A percentile compares a stretch with the other conserved stretches of the same genome.
Conservation (phyloP, 1,284 basidiomycete species). For the Puccinia horiana region DNA sequence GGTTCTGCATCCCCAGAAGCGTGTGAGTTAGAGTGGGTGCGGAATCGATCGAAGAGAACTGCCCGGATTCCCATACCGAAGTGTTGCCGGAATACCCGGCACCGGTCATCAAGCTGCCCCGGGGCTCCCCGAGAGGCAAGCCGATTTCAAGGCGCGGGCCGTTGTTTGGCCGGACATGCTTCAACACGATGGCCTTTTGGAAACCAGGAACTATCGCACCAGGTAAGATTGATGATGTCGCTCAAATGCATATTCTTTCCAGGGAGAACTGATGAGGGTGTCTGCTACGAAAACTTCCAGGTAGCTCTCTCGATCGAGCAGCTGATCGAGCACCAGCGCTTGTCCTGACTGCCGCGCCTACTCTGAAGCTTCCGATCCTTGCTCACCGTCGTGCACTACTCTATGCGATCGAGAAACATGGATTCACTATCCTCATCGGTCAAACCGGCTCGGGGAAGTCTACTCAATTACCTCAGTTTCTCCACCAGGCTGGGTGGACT, state of each 20-base stretch:
- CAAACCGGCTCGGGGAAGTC: slow-evolving; percentile 98
- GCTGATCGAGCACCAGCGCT: slow-evolving; percentile 73
- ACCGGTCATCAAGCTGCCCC: too few relatives aligned
- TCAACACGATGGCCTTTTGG: slow-evolving; percentile 60
- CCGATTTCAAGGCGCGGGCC: too few relatives aligned
- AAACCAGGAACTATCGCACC: slow-evolving; percentile 75
- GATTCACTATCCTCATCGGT: slow-evolving; percentile 65
- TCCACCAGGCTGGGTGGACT: slow-evolving; percentile 72
- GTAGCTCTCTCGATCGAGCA: slow-evolving; percentile 78
- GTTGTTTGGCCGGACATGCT: too few relatives aligned
- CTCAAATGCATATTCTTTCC: background rate
- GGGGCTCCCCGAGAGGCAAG: too few relatives aligned
- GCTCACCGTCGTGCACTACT: slow-evolving; percentile 50
- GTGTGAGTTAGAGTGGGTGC: too few relatives aligned
- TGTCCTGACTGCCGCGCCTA: slow-evolving; percentile 65
- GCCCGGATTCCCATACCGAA: too few relatives aligned
- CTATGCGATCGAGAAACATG: slow-evolving; percentile 48
- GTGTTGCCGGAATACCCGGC: too few relatives aligned
- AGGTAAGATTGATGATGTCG: slow-evolving; percentile 61
- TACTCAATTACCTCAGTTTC: slow-evolving; percentile 92
- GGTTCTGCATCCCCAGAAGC: too few relatives aligned
- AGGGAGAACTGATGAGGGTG: background rate
- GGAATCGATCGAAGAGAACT: too few relatives aligned
- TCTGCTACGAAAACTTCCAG: slow-evolving; percentile 53
- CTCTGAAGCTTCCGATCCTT: slow-evolving; percentile 62